Evolutionary conservation across 2,329 filamentous ascomycete genomes (phyloP).

Genomic region (Bretziella fagacearum): DNA sequence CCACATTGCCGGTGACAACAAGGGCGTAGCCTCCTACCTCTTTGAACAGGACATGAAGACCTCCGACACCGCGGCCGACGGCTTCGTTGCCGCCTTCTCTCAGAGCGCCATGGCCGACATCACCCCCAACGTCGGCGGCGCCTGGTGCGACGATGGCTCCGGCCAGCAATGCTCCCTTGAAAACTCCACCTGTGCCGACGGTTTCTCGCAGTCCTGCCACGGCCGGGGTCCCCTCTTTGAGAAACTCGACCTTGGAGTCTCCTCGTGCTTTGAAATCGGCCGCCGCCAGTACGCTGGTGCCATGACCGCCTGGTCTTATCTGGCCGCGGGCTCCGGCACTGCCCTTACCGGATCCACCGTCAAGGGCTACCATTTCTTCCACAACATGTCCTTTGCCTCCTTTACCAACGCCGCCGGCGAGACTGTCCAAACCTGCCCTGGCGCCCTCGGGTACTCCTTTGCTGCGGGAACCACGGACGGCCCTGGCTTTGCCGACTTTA

Average conservation of each 20-base stretch:
- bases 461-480: slow-evolving; percentile 81
- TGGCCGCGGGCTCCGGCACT: slow-evolving; percentile 21
- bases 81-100: slow-evolving; percentile 78
- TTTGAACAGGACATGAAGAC: slow-evolving; percentile 54
- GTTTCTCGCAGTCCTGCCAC: slow-evolving; percentile 50
- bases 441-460: slow-evolving; percentile 76
- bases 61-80: slow-evolving; percentile 35
- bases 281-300: slow-evolving; percentile 48
- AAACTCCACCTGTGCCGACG: slow-evolving; percentile 61
- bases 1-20: slow-evolving; percentile 84
- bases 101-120: slow-evolving; percentile 85
- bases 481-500: slow-evolving; percentile 78
- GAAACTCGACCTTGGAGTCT: slow-evolving; percentile 49
- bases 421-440: slow-evolving; percentile 58
- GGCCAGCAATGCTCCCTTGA: slow-evolving; percentile 51
- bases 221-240: slow-evolving; percentile 52
- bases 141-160: slow-evolving; percentile 72
- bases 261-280: slow-evolving; percentile 64
- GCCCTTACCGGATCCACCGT: slow-evolving; percentile 48
- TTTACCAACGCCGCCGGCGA: slow-evolving; percentile 60
- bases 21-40: slow-evolving; percentile 74
- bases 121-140: slow-evolving; percentile 66
- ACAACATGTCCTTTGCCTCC: slow-evolving; percentile 56
- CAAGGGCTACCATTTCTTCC: slow-evolving; percentile 63
- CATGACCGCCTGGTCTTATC: slow-evolving; percentile 19